Percentiles rank a stretch among this genome's conserved stretches.
Conservation (phyloP, 257 asterid species). For the Solanum virginianum region DNA sequence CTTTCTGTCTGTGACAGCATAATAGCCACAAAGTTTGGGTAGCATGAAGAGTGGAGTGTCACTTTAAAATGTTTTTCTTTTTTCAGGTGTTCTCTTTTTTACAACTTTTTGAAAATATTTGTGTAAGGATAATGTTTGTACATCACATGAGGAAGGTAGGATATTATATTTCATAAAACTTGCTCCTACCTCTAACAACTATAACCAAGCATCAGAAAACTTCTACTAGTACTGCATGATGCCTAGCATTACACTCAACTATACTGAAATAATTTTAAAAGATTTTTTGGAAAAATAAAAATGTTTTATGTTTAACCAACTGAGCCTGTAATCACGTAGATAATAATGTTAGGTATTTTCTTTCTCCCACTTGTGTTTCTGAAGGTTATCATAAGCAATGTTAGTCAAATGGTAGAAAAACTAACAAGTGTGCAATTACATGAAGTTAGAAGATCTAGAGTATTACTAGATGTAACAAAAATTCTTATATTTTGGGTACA, state of each 20-base stretch:
- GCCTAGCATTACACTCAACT: not conserved
- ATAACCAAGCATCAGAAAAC: not conserved
- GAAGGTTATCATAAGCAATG: not conserved
- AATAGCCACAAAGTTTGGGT: not conserved
- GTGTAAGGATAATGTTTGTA: not conserved
- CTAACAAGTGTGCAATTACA: not conserved
- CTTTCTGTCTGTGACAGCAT: not conserved
- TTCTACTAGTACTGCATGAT: not conserved
- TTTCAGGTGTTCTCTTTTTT: not conserved
- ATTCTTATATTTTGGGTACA: not conserved
- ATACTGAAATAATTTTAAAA: not conserved
- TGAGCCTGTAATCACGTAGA: not conserved
- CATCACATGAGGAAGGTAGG: not conserved
- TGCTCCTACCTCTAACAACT: not conserved
- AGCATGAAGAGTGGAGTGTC: not conserved
- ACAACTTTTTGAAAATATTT: not conserved
- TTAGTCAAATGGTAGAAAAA: not conserved
- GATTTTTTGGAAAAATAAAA: not conserved
- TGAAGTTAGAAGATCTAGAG: not conserved
- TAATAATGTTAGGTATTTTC: not conserved
- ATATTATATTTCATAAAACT: not conserved
- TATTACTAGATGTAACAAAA: not conserved
- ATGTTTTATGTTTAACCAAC: not conserved
- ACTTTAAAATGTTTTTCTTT: not conserved
- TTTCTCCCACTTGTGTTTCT: not conserved